Evolutionary conservation across 208 protist genomes (phyloP).

Genomic region (Crithidia acanthocephali): DNA sequence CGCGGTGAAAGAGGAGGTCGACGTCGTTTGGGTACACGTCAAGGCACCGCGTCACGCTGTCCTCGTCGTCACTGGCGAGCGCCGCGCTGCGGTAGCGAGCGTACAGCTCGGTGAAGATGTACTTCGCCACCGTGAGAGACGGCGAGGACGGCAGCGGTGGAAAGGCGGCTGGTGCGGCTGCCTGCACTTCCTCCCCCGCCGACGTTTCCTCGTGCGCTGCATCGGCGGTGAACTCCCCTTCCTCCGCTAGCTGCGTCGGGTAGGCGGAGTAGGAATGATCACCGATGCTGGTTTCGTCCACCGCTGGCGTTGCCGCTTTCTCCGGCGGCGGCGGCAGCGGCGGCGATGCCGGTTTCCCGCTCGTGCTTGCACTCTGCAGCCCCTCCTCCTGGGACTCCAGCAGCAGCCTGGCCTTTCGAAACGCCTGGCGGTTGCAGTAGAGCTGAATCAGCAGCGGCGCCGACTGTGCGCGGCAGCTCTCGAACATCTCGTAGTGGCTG

Average conservation of each 20-base stretch:
- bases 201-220: no score
- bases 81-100: constrained; percentile 72
- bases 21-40: constrained; percentile 77
- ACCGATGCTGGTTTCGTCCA: background rate
- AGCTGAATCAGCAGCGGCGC: constrained; percentile 76
- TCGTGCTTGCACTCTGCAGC: background rate
- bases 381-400: constrained; percentile 50
- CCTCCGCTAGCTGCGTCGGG: background rate
- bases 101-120: constrained; percentile 80
- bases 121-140: constrained; percentile 65
- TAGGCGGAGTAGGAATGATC: background rate
- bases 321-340: background rate
- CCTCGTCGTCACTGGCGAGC: constrained; percentile 60
- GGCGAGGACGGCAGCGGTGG: background rate
- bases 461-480: constrained; percentile 41
- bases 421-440: constrained; percentile 83
- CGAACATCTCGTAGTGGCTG: constrained; percentile 48
- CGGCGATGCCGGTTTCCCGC: background rate
- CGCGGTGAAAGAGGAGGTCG: constrained; percentile 75
- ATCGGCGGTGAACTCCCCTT: background rate
- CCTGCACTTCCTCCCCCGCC: background rate
- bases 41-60: constrained; percentile 84
- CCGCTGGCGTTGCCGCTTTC: no score
- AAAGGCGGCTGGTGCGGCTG: background rate
- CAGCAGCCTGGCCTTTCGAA: constrained; percentile 62